Evolutionary conservation across 2,329 filamentous ascomycete genomes (phyloP).

Genomic region (Aspergillus phoenicis): DNA sequence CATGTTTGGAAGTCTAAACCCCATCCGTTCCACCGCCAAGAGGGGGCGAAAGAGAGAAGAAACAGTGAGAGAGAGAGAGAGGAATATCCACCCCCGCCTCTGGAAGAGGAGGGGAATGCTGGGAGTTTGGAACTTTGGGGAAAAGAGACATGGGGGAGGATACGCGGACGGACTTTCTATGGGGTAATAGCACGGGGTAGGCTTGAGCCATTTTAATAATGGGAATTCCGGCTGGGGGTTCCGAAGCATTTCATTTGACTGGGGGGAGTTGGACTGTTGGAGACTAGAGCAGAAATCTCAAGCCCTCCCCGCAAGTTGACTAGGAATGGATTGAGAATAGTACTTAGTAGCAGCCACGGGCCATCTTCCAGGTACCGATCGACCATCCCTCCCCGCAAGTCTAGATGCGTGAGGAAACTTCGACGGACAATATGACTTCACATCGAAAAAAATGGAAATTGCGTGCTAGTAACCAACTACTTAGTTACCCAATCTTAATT

Average conservation of each 20-base stretch:
- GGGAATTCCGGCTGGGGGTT: conserved; percentile 11
- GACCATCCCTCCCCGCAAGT: conserved; percentile 22
- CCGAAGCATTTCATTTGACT: conserved; percentile 1
- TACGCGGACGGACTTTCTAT: conserved; percentile 13
- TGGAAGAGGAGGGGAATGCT: background rate
- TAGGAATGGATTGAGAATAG: conserved; percentile 20
- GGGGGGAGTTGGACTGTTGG: background rate
- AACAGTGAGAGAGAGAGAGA: background rate
- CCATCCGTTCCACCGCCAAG: background rate
- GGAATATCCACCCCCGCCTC: background rate
- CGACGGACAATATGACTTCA: conserved; percentile 6
- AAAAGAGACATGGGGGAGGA: background rate
- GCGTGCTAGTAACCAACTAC: background rate
- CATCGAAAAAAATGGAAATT: conserved; percentile 3
- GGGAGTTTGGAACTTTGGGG: conserved; percentile 1
- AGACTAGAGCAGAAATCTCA: background rate
- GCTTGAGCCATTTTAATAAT: conserved; percentile 25
- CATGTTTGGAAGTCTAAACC: background rate
- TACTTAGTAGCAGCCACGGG: background rate
- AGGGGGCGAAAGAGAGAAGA: too few relatives aligned
- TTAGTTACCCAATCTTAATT: background rate
- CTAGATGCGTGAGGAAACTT: conserved; percentile 10
- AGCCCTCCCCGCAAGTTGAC: conserved; percentile 17
- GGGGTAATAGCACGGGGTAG: conserved; percentile 17
- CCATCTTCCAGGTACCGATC: conserved; percentile 27